Evolutionary conservation across 129 eudicot species (phyloP).

Genomic region (Arctium lappa): DNA sequence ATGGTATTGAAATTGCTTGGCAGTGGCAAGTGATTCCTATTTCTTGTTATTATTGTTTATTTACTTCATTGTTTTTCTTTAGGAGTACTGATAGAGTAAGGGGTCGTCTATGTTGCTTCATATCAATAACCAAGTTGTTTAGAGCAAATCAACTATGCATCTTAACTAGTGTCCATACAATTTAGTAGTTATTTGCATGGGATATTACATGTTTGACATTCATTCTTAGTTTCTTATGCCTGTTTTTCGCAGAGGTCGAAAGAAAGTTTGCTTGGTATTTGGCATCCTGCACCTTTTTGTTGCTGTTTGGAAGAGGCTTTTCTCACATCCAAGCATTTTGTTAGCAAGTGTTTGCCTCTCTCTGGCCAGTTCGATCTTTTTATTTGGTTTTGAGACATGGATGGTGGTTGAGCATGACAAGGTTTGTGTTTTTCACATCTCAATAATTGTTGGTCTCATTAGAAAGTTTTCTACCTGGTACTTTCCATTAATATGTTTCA

Average conservation of each 20-base stretch:
- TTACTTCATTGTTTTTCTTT: background rate
- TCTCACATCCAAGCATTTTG: constrained; percentile 62
- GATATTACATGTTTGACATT: background rate
- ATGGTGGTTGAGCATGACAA: constrained; percentile 91
- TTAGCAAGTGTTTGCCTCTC: constrained; percentile 66
- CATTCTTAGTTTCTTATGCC: background rate
- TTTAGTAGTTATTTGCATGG: background rate
- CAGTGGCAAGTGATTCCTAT: too few species aligned
- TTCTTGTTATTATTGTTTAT: background rate
- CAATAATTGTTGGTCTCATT: background rate
- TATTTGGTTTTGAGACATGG: constrained; percentile 89
- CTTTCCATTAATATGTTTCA: background rate
- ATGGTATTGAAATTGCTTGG: background rate
- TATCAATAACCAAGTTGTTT: background rate
- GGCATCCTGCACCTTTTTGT: constrained; percentile 67
- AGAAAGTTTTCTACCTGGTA: background rate
- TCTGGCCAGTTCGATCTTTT: constrained; percentile 61
- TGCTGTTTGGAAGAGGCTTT: constrained; percentile 58
- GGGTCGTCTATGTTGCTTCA: background rate
- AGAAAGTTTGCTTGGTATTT: constrained; percentile 62
- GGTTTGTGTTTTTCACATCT: constrained; percentile 45
- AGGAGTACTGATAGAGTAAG: background rate
- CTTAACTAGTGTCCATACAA: background rate
- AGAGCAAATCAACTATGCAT: background rate
- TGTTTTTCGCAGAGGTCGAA: constrained; percentile 64